Base-by-base conservation (phyloP, 2,329 filamentous ascomycete genomes). In the Trichoderma pleuroti region DNA sequence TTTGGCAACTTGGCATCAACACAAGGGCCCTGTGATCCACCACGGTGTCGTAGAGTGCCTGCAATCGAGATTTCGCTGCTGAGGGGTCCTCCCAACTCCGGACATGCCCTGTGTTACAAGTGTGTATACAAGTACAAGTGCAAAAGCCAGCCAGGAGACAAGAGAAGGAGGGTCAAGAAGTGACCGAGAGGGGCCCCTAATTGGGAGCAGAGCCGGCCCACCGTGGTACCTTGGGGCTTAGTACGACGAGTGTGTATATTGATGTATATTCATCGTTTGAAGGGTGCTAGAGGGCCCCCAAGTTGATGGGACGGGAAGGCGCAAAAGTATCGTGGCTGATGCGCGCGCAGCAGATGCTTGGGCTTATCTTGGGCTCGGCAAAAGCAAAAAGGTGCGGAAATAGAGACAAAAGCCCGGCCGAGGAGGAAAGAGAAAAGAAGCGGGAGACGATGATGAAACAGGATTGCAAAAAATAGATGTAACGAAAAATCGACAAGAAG, bases 41-140 rank as follows among this genome's bases (percentile, higher is more conserved):
- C 57, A 74, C 73, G 74, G 65, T 70, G 69, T 68, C 49, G 32
- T 69, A 59, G 36, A 59, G 57, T 32, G 54, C 69, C 59, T 68
- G 72, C 72, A 72, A 80, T 80, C 77, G 78, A 79, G 77, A 76
- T 76, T 75, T 73, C 72, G 73, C 72, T 74, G 76, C 71, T 74
- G 74, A 73, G 75, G 75, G 76, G 78, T 75, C 77, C 75, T 77
- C 71, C 71, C 36, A 21, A 32, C 28, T 14, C 16, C 56, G 56
- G 18, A 4, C 28, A 21, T 59, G 56, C 30, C 30, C 32, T 34
- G 26, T 28, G 5, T 5, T 28, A 28, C 26, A 28, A 5, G 56
- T 34, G n/a, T n/a, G n/a, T n/a, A n/a, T n/a, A n/a, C n/a, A n/a
- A 12, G 28, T 28, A n/a, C 34, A 46, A 28, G 39, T 32, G 24